phyloP scores from a whole-genome alignment of 768 basidiomycete genomes.

The Cystobasidium onofrii region DNA sequence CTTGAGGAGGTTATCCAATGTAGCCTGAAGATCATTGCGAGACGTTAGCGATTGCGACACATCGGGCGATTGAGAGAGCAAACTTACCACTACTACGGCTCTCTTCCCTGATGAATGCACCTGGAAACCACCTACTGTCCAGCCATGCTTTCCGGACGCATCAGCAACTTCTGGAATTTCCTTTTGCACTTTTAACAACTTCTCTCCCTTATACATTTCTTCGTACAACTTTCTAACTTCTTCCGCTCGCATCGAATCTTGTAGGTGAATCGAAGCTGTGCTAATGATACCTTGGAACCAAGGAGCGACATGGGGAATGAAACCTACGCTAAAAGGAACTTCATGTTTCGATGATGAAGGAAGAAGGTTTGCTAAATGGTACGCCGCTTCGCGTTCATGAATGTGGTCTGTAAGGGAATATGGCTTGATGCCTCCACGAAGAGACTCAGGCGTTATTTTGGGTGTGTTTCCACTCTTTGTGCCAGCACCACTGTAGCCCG shows the following conservation, averaged over 20 bases:
- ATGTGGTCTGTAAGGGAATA: constrained; percentile 95
- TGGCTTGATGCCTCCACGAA: constrained; percentile 67
- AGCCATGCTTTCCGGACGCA: constrained; percentile 74
- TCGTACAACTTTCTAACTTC: constrained; percentile 68
- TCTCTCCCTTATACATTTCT: constrained; percentile 66
- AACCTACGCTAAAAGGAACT: constrained; percentile 57
- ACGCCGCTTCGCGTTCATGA: constrained; percentile 89
- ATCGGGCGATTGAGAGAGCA: no score
- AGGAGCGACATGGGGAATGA: constrained; percentile 75
- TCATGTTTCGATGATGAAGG: constrained; percentile 47
- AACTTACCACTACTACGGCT: constrained; percentile 81
- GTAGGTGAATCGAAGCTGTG: constrained; percentile 72
- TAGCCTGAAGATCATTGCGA: constrained; percentile 57
- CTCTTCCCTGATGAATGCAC: constrained; percentile 79
- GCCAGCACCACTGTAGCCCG: constrained; percentile 92
- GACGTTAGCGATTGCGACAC: no score
- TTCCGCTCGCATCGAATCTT: constrained; percentile 57
- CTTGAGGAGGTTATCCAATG: constrained; percentile 91
- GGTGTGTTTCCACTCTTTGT: constrained; percentile 71
- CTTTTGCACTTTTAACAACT: constrained; percentile 60
- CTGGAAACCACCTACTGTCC: constrained; percentile 86
- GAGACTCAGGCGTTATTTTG: constrained; percentile 68
- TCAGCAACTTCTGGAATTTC: constrained; percentile 66
- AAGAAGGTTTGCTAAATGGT: constrained; percentile 76
- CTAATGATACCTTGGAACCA: constrained; percentile 97